Evolutionary conservation across 306 rosid species (phyloP).

Genomic region (Rosa rugosa): DNA sequence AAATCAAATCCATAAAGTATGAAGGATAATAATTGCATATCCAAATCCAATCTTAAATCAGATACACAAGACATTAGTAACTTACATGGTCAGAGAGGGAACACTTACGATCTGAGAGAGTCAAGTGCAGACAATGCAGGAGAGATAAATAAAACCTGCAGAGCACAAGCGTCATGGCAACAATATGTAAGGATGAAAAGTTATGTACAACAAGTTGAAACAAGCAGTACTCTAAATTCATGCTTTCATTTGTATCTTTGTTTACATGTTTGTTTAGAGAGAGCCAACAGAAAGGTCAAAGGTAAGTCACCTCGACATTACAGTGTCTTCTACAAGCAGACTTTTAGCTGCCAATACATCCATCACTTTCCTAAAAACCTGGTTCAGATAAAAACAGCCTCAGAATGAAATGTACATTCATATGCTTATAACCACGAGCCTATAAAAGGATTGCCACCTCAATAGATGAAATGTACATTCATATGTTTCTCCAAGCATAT

Average conservation of each 20-base stretch:
- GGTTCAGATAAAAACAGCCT: slow-evolving; percentile 26
- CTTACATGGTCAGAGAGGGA: slow-evolving; percentile 88
- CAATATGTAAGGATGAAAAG: slow-evolving; percentile 23
- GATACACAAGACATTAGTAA: slow-evolving; percentile 18
- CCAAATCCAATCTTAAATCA: slow-evolving; percentile 10
- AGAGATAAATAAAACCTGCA: slow-evolving; percentile 85
- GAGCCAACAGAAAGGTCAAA: neutral
- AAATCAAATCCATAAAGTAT: slow-evolving; percentile 20
- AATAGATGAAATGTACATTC: slow-evolving; percentile 58
- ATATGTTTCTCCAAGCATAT: slow-evolving; percentile 68
- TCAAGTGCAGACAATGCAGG: slow-evolving; percentile 71
- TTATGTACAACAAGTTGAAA: neutral
- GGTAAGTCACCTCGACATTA: slow-evolving; percentile 61
- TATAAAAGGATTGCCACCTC: slow-evolving; percentile 47
- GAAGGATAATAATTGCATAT: slow-evolving; percentile 17
- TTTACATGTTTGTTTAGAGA: neutral
- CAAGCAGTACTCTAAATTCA: neutral
- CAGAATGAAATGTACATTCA: slow-evolving; percentile 20
- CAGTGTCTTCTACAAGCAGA: slow-evolving; percentile 52
- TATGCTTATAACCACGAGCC: neutral
- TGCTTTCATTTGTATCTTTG: slow-evolving; percentile 21
- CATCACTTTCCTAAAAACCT: slow-evolving; percentile 82
- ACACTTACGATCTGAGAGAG: slow-evolving; percentile 63
- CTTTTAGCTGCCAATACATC: slow-evolving; percentile 65
- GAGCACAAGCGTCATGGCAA: slow-evolving; percentile 27